Percentiles rank a stretch among this genome's conserved stretches.
Evolutionary conservation across 768 basidiomycete species (phyloP).

Genomic region (Agaricus subrufescens): DNA sequence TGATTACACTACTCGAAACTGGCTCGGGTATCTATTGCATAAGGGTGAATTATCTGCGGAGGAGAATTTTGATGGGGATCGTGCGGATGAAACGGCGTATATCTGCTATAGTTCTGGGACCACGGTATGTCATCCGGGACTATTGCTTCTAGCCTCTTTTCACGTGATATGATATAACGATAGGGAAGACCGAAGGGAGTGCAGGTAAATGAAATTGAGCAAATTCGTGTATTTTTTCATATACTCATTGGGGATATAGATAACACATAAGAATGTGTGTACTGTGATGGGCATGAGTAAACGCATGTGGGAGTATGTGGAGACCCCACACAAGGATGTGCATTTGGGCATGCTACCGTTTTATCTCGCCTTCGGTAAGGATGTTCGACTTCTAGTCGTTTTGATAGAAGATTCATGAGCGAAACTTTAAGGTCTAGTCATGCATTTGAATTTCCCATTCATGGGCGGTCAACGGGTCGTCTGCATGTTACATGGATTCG

Average conservation of each 20-base stretch:
- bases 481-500: constrained; percentile 46
- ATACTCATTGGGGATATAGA: constrained; percentile 18
- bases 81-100: constrained; percentile 18
- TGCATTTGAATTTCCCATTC: constrained; percentile 40
- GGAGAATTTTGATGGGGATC: constrained; percentile 18
- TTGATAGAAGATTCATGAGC: not conserved
- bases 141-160: not conserved
- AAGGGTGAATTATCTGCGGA: constrained; percentile 13
- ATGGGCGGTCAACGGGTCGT: constrained; percentile 33
- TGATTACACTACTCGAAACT: constrained; percentile 3
- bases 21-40: constrained; percentile 14
- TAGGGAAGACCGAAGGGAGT: constrained; percentile 52
- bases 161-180: not conserved
- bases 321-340: constrained; percentile 31
- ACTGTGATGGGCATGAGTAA: constrained; percentile 37
- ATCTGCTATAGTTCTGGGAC: constrained; percentile 41
- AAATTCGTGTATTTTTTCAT: not conserved
- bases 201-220: constrained; percentile 7
- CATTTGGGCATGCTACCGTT: constrained; percentile 46
- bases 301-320: constrained; percentile 25
- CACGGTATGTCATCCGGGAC: constrained; percentile 22
- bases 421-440: constrained; percentile 28
- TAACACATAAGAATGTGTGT: constrained; percentile 48
- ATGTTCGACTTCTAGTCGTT: not conserved
- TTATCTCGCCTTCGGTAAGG: constrained; percentile 22